phyloP scores from a whole-genome alignment of 805 yeast genomes.

The Suhomyces prunicola region DNA sequence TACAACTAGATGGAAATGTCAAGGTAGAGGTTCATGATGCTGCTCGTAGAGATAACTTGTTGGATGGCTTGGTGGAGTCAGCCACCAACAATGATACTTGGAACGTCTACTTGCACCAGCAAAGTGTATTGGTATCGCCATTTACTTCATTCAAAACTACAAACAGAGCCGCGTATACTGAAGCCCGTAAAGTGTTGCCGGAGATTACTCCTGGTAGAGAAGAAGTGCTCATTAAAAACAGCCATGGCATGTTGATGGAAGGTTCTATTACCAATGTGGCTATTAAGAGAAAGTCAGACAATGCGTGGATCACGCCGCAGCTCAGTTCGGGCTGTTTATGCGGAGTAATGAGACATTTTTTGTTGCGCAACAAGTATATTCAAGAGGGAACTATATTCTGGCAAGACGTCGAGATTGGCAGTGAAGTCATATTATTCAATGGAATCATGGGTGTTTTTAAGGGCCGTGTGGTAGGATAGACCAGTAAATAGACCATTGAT shows the following conservation, averaged over 20 bases:
- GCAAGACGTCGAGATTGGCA: slow-evolving; percentile 57
- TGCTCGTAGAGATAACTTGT: slow-evolving; percentile 21
- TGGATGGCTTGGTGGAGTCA: slow-evolving; percentile 23
- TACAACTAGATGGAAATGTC: slow-evolving; percentile 25
- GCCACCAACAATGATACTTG: slow-evolving; percentile 27
- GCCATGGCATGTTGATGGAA: slow-evolving; percentile 62
- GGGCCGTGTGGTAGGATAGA: slow-evolving; percentile 44
- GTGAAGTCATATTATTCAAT: slow-evolving; percentile 69
- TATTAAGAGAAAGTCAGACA: slow-evolving; percentile 38
- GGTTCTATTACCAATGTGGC: slow-evolving; percentile 85
- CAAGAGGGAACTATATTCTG: slow-evolving; percentile 50
- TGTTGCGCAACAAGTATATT: slow-evolving; percentile 52
- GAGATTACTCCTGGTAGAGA: slow-evolving; percentile 49
- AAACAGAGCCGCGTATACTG: slow-evolving; percentile 56
- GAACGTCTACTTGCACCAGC: slow-evolving; percentile 60
- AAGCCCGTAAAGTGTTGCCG: slow-evolving; percentile 54
- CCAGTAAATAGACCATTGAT: no score
- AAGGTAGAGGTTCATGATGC: slow-evolving; percentile 33
- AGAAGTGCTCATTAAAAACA: slow-evolving; percentile 62
- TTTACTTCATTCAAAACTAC: slow-evolving; percentile 91
- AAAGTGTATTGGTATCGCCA: slow-evolving; percentile 56
- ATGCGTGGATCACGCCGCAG: slow-evolving; percentile 78
- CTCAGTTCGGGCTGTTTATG: slow-evolving; percentile 76
- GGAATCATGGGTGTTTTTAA: slow-evolving; percentile 78
- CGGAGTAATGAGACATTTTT: slow-evolving; percentile 72